A percentile compares a stretch with the other conserved stretches of the same genome.
Conservation (phyloP, 2,329 filamentous ascomycete genomes). For the Cercospora canescens region DNA sequence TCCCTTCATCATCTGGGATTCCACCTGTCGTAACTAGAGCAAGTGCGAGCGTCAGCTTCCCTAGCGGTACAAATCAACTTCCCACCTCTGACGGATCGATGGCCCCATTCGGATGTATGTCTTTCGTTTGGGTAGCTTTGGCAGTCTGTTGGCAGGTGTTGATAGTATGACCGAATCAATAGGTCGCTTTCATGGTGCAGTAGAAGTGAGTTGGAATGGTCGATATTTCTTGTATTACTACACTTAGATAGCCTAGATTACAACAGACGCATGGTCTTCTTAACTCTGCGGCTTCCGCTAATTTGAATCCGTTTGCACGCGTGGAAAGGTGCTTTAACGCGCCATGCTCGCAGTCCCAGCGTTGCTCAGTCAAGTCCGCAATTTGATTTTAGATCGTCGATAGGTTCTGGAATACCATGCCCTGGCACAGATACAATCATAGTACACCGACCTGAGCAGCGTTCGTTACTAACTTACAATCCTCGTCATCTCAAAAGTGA, state of each 20-base stretch:
- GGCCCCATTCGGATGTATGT: background rate
- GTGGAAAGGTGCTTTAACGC: background rate
- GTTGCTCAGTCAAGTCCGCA: background rate
- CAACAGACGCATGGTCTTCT: background rate
- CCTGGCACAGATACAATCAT: background rate
- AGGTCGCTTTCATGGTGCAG: background rate
- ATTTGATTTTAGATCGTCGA: background rate
- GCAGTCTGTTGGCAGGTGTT: background rate
- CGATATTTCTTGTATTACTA: background rate
- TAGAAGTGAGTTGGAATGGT: background rate
- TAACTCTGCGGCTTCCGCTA: background rate
- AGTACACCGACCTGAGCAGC: background rate
- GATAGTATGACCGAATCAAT: background rate
- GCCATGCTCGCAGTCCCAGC: background rate
- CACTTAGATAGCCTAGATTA: background rate
- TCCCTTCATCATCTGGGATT: background rate
- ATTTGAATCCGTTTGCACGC: background rate
- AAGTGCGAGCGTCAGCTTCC: background rate
- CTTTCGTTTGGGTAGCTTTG: background rate
- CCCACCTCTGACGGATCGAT: background rate
- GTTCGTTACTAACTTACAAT: background rate
- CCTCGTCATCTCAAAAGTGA: background rate
- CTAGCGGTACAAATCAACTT: background rate
- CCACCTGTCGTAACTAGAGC: background rate
- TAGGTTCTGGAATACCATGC: background rate